Percentiles rank a stretch among this genome's conserved stretches.
Evolutionary conservation across 129 eudicot genomes (phyloP).

Genomic region (Tagetes erecta): DNA sequence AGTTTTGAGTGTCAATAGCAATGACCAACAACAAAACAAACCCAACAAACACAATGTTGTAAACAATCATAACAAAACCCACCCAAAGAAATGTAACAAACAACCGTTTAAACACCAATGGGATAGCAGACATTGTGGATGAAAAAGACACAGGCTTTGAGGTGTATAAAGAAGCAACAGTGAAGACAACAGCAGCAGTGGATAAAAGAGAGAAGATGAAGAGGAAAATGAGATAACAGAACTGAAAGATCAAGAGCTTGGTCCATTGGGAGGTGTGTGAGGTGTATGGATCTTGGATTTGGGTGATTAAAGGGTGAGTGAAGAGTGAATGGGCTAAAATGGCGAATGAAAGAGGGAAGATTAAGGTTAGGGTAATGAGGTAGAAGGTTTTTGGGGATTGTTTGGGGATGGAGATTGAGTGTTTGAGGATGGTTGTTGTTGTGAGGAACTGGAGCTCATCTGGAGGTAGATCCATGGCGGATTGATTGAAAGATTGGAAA

Average conservation of each 20-base stretch:
- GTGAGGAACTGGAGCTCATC: constrained; percentile 78
- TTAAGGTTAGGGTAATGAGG: constrained; percentile 70
- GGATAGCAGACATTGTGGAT: constrained; percentile 64
- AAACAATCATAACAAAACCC: constrained; percentile 55
- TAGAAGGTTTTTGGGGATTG: constrained; percentile 75
- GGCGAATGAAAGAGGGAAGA: constrained; percentile 85
- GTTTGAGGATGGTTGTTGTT: constrained; percentile 50
- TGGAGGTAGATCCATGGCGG: constrained; percentile 72
- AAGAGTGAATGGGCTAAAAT: constrained; percentile 82
- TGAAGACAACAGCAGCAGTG: constrained; percentile 87
- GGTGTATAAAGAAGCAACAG: constrained; percentile 80
- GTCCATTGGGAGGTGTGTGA: constrained; percentile 52
- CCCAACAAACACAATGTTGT: constrained; percentile 53
- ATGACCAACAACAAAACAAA: constrained; percentile 61
- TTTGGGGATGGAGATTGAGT: constrained; percentile 71
- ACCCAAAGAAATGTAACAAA: constrained; percentile 78
- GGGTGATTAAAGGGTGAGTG: constrained; percentile 69
- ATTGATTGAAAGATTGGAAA: background rate
- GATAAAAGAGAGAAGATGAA: constrained; percentile 76
- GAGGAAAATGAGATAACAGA: constrained; percentile 72
- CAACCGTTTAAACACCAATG: constrained; percentile 69
- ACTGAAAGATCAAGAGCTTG: constrained; percentile 59
- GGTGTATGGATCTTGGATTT: constrained; percentile 50
- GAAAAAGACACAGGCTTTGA: constrained; percentile 66
- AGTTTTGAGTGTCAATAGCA: constrained; percentile 62